phyloP scores from a whole-genome alignment of 257 asterid genomes.

The Paraleonurus japonicus region DNA sequence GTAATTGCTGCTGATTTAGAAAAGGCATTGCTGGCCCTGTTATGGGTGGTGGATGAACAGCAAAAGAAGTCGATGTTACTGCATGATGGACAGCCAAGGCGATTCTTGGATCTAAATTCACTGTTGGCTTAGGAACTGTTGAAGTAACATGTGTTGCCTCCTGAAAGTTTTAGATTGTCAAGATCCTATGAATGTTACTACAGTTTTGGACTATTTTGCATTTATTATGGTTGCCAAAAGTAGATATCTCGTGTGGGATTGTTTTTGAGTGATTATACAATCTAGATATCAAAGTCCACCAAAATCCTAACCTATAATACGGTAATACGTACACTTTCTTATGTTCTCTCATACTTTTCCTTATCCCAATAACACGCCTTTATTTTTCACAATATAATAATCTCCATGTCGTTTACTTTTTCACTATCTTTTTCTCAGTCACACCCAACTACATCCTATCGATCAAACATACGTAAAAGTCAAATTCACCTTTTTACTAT shows the following conservation, averaged over 20 bases:
- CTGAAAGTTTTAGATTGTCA: slow-evolving; percentile 39
- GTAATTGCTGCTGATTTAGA: slow-evolving; percentile 65
- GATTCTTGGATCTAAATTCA: slow-evolving; percentile 61
- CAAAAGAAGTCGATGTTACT: slow-evolving; percentile 49
- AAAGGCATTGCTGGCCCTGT: slow-evolving; percentile 57
- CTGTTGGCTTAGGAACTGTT: slow-evolving; percentile 41
- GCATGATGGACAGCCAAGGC: slow-evolving; percentile 53
- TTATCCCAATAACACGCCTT: not conserved
- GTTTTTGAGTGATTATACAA: not conserved
- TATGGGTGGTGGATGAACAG: slow-evolving; percentile 47
- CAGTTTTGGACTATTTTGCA: not conserved
- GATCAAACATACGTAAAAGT: not conserved
- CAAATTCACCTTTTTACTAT: not conserved
- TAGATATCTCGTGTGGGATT: not conserved
- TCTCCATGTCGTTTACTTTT: not conserved
- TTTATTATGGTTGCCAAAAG: slow-evolving; percentile 4
- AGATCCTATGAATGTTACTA: not conserved
- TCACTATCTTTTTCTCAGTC: not conserved
- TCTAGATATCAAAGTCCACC: not conserved
- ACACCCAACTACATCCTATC: not conserved
- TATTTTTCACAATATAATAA: not conserved
- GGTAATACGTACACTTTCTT: not conserved
- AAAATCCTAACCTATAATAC: not conserved
- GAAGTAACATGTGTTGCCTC: slow-evolving; percentile 72
- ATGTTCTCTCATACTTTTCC: not conserved